Conservation (phyloP, 768 basidiomycete genomes). For the Tephrocybe sp. region DNA sequence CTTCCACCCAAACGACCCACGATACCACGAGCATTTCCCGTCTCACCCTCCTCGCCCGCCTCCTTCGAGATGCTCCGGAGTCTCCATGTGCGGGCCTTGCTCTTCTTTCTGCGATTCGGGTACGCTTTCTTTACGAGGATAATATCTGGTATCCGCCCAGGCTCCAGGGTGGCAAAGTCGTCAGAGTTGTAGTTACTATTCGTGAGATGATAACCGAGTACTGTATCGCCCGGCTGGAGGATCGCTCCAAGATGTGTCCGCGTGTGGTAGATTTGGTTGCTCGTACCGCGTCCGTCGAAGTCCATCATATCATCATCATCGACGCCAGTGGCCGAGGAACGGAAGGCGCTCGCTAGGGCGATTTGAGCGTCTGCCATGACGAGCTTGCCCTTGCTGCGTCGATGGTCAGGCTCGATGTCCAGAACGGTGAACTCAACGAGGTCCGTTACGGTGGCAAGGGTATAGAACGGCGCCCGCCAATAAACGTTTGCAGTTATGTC, state of each 20-base stretch:
- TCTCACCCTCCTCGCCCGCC: conserved; percentile 84
- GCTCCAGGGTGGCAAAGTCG: conserved; percentile 68
- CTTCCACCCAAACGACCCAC: conserved; percentile 88
- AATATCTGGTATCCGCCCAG: conserved; percentile 81
- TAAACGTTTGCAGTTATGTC: conserved; percentile 80
- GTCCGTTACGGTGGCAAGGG: conserved; percentile 80
- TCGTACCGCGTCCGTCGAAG: conserved; percentile 54
- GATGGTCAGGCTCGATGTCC: conserved; percentile 83
- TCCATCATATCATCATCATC: conserved; percentile 55
- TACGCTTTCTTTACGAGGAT: conserved; percentile 95
- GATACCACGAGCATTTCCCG: conserved; percentile 76
- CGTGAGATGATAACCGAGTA: conserved; percentile 86
- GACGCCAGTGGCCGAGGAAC: conserved; percentile 38
- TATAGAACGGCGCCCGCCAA: conserved; percentile 90
- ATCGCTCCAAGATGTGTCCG: conserved; percentile 92
- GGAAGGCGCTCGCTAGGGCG: conserved; percentile 78
- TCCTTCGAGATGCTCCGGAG: conserved; percentile 92
- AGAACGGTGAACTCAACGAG: conserved; percentile 94
- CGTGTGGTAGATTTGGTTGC: conserved; percentile 89
- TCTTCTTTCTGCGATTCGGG: conserved; percentile 92
- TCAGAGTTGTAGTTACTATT: conserved; percentile 93
- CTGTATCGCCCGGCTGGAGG: conserved; percentile 94
- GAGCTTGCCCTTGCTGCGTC: conserved; percentile 65
- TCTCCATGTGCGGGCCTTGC: conserved; percentile 80
- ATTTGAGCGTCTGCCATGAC: conserved; percentile 86